Evolutionary conservation across 2,329 filamentous ascomycete genomes (phyloP).

Genomic region (Chaetothyriales sp.): DNA sequence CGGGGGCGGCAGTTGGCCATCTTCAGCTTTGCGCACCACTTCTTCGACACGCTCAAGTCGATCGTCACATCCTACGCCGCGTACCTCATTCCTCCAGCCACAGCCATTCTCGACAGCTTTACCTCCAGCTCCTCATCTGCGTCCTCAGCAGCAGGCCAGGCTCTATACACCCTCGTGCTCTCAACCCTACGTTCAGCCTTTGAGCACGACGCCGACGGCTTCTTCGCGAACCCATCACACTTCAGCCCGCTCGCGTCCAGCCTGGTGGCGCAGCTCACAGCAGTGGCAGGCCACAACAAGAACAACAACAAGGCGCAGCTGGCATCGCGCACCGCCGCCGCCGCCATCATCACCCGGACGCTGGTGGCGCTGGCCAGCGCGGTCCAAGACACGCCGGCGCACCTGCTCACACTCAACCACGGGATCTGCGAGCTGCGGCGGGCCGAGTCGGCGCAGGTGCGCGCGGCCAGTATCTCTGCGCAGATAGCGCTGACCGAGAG

Average conservation of each 20-base stretch:
- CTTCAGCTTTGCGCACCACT: conserved; percentile 10
- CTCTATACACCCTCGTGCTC: conserved; percentile 12
- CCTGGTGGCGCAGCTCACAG: conserved; percentile 54
- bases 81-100: conserved; percentile 64
- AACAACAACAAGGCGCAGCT: too few relatives aligned
- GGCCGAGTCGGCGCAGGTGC: conserved; percentile 53
- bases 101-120: conserved; percentile 39
- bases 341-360: conserved; percentile 41
- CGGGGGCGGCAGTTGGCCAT: conserved; percentile 47
- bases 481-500: conserved; percentile 61
- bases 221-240: conserved; percentile 50
- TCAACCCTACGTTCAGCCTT: conserved; percentile 4
- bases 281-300: too few relatives aligned
- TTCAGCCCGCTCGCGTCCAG: conserved; percentile 57
- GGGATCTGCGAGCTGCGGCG: conserved; percentile 60
- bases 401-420: conserved; percentile 78
- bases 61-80: conserved; percentile 86
- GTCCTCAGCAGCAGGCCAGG: neutral
- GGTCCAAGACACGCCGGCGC: conserved; percentile 55
- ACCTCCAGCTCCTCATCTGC: neutral
- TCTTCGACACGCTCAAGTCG: conserved; percentile 34
- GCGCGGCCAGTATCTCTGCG: conserved; percentile 67
- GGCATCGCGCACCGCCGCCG: conserved; percentile 34
- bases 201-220: conserved; percentile 16
- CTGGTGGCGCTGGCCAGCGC: conserved; percentile 37